Base-by-base conservation (phyloP, 2,329 filamentous ascomycete species). In the Pseudogymnoascus sp. region DNA sequence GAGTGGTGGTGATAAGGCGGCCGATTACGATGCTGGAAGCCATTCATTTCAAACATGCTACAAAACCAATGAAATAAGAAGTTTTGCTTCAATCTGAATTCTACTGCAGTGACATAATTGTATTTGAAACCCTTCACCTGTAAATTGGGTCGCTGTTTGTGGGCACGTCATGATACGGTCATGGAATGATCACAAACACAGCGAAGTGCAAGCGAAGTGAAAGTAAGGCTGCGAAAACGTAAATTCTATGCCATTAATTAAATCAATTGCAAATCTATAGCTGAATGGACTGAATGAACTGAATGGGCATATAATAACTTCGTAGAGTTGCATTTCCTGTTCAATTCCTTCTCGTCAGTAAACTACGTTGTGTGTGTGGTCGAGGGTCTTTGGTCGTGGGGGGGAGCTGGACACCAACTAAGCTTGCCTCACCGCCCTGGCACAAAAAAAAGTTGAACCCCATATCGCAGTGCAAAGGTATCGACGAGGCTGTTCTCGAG, bases 1-100 rank as follows among this genome's bases (percentile, higher is more conserved):
- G 66, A 71, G 69, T 62, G 65, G 65, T 68, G 61, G 71, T 68
- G 50, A 66, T 68, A 68, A 67, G 72, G 50, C 50, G 31, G 50
- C 69, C 72, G 72, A 72, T 70, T 61, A 62, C 66, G 72, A 74
- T 72, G 70, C 72, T 70, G 64, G 66, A 70, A 62, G 60, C 67
- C 69, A 63, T 66, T 62, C 67, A 68, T 70, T 72, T 70, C 69
- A 68, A 66, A 67, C 50, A 19, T 68, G 63, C 69, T 65, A 63
- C 59, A 60, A 53, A 62, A 56, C 50, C 50, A 56, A 65, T 62
- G 64, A 69, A 65, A 72, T 72, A 72, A 68, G 68, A 71, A 70
- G 68, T 68, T 68, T 61, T 62, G 62, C 68, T 72, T 71, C 69
- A 56, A 56, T 14, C 10, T 14, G 28, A 35, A 14, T 33, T 6